Base-by-base conservation (phyloP, 2,329 filamentous ascomycete genomes). In the Coniochaeta ligniaria region DNA sequence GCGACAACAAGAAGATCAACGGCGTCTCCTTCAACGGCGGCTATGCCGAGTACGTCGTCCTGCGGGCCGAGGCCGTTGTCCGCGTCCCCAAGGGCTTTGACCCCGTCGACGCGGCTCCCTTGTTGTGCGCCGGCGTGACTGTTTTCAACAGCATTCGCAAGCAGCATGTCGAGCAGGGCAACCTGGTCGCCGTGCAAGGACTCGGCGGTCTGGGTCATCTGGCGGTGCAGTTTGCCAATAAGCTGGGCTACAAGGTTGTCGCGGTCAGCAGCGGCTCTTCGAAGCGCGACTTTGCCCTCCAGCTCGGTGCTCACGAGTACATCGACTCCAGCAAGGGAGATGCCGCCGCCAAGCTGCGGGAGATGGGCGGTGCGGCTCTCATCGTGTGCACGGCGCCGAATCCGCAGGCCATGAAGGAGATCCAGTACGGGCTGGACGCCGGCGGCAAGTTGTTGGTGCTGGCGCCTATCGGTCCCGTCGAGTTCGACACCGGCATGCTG, bases 201-300 rank as follows among this genome's bases (percentile, higher is more conserved):
- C 78, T 94, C 3, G 86, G 92, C 58, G 91, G 90, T 1, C 79
- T 93, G 0, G 90, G 90, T 2, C 90, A 94, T 72, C 72, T 94
- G 33, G 90, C 89, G 0, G 85, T 93, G 33, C 89, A 92, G 70
- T 93, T 88, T 70, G 89, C 89, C 5, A 78, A 78, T 57, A 86
- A 86, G 73, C 91, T 92, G 89, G 90, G 90, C 5, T 92, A 88
- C 73, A 81, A 84, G 61, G 84, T 90, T 6, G 84, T 85, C 1
- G 90, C 88, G 0, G 79, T 93, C 58, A 67, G 64, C 26, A 88
- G 84, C 0, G 84, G 85, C 9, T 81, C 84, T 62, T 79, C 77
- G 65, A 94, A 94, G 78, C 82, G 81, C 62, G 81, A 85, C 0
- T 90, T 92, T 67, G 88, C 89, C 0, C 71, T 74, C 61, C 70